Percentiles rank a stretch among this genome's conserved stretches.
Conservation (phyloP, 164 flowering plant genomes). For the Santalum album region DNA sequence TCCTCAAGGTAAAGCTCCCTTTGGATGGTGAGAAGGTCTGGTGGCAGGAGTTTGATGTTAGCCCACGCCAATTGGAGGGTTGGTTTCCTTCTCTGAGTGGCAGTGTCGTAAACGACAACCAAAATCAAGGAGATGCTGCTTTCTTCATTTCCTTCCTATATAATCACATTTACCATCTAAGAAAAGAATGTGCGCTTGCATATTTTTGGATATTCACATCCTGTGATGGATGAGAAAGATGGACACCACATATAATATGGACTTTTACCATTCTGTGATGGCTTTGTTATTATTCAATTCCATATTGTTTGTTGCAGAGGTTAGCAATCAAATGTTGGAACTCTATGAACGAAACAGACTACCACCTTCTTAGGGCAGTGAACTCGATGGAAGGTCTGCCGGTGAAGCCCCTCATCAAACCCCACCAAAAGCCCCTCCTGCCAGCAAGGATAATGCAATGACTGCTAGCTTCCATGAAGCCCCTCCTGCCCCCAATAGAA, state of each 20-base stretch:
- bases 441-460: conserved; percentile 34
- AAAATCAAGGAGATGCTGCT: not conserved
- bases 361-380: conserved; percentile 67
- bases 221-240: too few relatives aligned
- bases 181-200: too few relatives aligned
- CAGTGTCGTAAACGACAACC: not conserved
- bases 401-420: conserved; percentile 32
- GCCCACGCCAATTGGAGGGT: conserved; percentile 89
- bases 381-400: conserved; percentile 57
- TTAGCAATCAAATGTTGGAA: conserved; percentile 98
- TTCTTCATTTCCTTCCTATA: not conserved
- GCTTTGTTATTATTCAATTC: not conserved
- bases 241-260: too few relatives aligned
- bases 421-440: too few relatives aligned
- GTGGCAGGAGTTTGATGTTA: conserved; percentile 94
- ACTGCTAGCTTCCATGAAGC: conserved; percentile 18
- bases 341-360: conserved; percentile 84
- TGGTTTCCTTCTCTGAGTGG: conserved; percentile 13
- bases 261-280: too few relatives aligned
- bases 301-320: conserved; percentile 45
- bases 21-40: conserved; percentile 82
- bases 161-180: too few relatives aligned
- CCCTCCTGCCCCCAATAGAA: conserved; percentile 17
- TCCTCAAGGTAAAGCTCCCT: conserved; percentile 77
- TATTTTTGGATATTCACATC: too few relatives aligned